Base-by-base conservation (phyloP, 352 stramenopile genomes). In the Globisporangium alternatum region DNA sequence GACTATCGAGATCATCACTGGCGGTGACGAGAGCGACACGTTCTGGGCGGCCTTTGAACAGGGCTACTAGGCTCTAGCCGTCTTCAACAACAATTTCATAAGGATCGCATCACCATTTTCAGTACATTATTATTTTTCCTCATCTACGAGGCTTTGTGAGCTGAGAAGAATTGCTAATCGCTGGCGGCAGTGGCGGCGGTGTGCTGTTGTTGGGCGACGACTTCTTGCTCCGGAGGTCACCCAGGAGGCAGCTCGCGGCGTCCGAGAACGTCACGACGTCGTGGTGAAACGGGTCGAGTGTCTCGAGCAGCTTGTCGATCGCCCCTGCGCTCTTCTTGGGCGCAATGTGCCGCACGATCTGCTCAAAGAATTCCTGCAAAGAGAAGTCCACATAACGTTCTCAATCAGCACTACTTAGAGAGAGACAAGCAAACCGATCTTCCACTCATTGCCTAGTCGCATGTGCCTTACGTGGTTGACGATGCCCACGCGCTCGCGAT, bases 251-350 rank as follows among this genome's bases (percentile, higher is more conserved):
- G 45, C 66, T 76, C 39, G 65, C 75, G 52, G 75, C 70, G 51
- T 93, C 83, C 6, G 80, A 90, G 65, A 93, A 95, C 4, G 81
- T 94, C 53, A 94, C 69, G n/a, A 81, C 71, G 60, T 93, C 77
- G 70, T 91, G 78, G 28, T 79, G 67, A 28, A 82, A 85, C 4
- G 85, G 85, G 62, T 93, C 85, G 31, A 90, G 67, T 7, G 64
- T 70, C 21, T 83, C 72, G 2, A 93, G 21, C 7, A 93, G 64
- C 10, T 61, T 70, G 44, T 72, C 68, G 21, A 89, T 62, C 31
- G 71, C 65, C 8, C 60, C 68, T n/a, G 84, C 70, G 8, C 69
- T 60, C 75, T 86, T 86, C 31, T 62, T 69, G 5, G 76, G 71
- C 10, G 77, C 67, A 51, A 83, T 28, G 49, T 67, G 71, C 2